Conservation (phyloP, 305 asterid genomes). For the Fraxinus velutina region DNA sequence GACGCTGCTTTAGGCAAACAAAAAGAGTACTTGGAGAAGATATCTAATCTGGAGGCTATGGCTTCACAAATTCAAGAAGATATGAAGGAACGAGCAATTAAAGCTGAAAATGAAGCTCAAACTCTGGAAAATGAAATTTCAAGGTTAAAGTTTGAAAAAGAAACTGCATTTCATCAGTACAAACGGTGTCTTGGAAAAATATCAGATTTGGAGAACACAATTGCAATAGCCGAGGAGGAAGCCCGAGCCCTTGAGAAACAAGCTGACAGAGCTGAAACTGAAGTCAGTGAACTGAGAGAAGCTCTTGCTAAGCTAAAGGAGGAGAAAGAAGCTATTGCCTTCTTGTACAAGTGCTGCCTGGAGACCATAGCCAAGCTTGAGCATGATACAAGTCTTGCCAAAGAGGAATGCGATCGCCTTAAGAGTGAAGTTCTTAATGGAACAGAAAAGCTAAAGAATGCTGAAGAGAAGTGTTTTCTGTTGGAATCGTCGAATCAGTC, state of each 20-base stretch:
- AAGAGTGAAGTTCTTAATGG: slow-evolving; percentile 46
- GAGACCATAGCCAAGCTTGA: slow-evolving; percentile 74
- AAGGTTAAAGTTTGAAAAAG: slow-evolving; percentile 59
- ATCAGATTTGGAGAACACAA: slow-evolving; percentile 53
- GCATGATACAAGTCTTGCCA: slow-evolving; percentile 44
- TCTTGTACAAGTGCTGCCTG: slow-evolving; percentile 59
- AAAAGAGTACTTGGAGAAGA: slow-evolving; percentile 51
- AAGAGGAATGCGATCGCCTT: slow-evolving; percentile 60
- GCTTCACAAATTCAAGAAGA: slow-evolving; percentile 46
- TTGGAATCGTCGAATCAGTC: slow-evolving; percentile 69
- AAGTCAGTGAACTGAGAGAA: slow-evolving; percentile 49
- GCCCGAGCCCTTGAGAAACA: slow-evolving; percentile 44
- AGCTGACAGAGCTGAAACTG: slow-evolving; percentile 67
- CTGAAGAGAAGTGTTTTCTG: slow-evolving; percentile 56
- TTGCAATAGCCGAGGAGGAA: slow-evolving; percentile 47
- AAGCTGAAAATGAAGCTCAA: slow-evolving; percentile 56
- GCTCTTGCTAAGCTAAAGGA: slow-evolving; percentile 43
- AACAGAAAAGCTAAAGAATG: slow-evolving; percentile 47
- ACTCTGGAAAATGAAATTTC: slow-evolving; percentile 49
- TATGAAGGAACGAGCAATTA: slow-evolving; percentile 40
- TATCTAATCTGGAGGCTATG: slow-evolving; percentile 48
- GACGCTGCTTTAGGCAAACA: slow-evolving; percentile 44
- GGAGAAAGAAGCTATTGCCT: slow-evolving; percentile 65
- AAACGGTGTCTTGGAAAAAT: slow-evolving; percentile 49
- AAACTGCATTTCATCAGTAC: slow-evolving; percentile 39